These are phyloP conservation scores for Chlamydomonas sp. DNA, from an alignment of 139 green algal genomes.

Conservation along the genomic window DNA sequence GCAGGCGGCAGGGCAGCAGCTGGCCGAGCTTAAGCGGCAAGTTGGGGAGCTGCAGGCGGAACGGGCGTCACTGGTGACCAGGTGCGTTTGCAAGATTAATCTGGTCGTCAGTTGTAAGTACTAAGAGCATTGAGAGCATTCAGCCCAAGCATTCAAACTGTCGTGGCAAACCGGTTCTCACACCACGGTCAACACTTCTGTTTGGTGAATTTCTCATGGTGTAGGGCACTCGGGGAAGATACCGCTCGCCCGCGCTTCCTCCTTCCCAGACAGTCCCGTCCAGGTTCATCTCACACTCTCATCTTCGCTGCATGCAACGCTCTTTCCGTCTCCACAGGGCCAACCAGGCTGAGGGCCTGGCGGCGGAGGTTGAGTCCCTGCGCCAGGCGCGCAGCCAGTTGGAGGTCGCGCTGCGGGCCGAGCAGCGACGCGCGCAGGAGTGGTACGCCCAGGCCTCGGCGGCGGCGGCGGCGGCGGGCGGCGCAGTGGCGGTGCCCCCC, in stretches of 20 bases:
- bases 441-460: constrained; percentile 19
- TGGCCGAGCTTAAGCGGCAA: constrained; percentile 12
- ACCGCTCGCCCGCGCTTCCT: no score
- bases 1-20: background rate
- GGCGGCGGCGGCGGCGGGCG: background rate
- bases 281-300: background rate
- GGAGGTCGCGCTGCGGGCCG: constrained; percentile 22
- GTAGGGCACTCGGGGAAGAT: no score
- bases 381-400: constrained; percentile 20
- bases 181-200: no score
- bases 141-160: no score
- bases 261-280: no score
- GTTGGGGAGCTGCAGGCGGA: constrained; percentile 26
- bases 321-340: background rate
- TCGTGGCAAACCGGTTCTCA: no score
- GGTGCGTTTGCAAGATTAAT: background rate
- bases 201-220: no score
- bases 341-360: constrained; percentile 19
- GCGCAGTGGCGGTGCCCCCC: background rate
- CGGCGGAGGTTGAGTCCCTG: constrained; percentile 30
- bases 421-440: constrained; percentile 39
- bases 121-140: no score
- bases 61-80: background rate
- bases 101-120: no score
- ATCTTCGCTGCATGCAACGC: no score